phyloP scores from a whole-genome alignment of 306 rosid species.

The Leucaena leucocephala region DNA sequence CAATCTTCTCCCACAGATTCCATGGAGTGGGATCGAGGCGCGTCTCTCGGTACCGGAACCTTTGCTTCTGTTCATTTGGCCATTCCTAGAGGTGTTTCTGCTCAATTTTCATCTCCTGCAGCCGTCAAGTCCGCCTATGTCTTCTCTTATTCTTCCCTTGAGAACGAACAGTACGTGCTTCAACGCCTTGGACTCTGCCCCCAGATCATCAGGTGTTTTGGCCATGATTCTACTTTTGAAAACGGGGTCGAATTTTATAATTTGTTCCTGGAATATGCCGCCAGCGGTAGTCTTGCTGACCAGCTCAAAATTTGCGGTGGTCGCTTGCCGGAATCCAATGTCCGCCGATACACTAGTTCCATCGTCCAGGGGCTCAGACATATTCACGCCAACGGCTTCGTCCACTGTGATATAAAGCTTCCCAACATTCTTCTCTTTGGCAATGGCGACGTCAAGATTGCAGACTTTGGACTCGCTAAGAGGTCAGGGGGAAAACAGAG shows the following conservation, averaged over 20 bases:
- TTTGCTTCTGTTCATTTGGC: constrained; percentile 72
- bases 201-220: constrained; percentile 50
- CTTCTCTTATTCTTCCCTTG: constrained; percentile 38
- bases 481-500: constrained; percentile 38
- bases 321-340: constrained; percentile 46
- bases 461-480: constrained; percentile 81
- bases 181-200: constrained; percentile 51
- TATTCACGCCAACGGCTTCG: constrained; percentile 68
- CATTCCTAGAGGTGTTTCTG: constrained; percentile 21
- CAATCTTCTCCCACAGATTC: background rate
- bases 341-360: constrained; percentile 50
- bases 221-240: constrained; percentile 51
- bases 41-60: constrained; percentile 66
- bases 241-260: constrained; percentile 51
- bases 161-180: constrained; percentile 63
- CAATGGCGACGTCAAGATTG: constrained; percentile 56
- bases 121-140: constrained; percentile 62
- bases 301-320: constrained; percentile 56
- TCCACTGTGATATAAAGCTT: constrained; percentile 87
- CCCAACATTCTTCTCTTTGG: constrained; percentile 67
- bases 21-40: constrained; percentile 88
- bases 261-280: constrained; percentile 70
- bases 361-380: constrained; percentile 53
- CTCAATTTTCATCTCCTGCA: constrained; percentile 31
- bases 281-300: constrained; percentile 60